phyloP scores from a whole-genome alignment of 106 monocot species.

The Apostasia shenzhenica region DNA sequence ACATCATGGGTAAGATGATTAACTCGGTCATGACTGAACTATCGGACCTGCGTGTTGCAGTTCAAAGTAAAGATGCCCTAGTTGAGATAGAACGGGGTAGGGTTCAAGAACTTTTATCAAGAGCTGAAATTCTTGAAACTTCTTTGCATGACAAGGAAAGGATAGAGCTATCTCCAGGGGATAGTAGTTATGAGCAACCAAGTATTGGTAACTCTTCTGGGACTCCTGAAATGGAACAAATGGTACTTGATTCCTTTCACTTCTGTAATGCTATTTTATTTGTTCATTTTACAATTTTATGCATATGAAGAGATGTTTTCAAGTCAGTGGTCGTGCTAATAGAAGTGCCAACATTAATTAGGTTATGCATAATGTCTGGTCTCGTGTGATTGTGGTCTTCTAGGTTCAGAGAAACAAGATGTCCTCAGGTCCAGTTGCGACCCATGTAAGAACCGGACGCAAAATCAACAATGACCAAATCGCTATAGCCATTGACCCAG shows the following conservation, averaged over 20 bases:
- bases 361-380: not conserved
- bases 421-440: constrained; percentile 24
- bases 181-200: constrained; percentile 22
- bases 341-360: not conserved
- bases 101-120: constrained; percentile 44
- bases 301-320: not conserved
- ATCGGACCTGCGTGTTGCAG: constrained; percentile 35
- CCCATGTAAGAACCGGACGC: constrained; percentile 58
- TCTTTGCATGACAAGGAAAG: constrained; percentile 45
- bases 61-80: constrained; percentile 65
- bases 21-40: constrained; percentile 43
- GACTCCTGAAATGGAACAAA: constrained; percentile 58
- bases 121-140: constrained; percentile 44
- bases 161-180: constrained; percentile 21
- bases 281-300: not conserved
- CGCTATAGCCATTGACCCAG: constrained; percentile 72
- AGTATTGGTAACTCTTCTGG: constrained; percentile 27
- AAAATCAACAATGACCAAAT: constrained; percentile 85
- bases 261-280: not conserved
- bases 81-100: constrained; percentile 64
- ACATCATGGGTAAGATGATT: constrained; percentile 49
- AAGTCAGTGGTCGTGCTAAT: not conserved
- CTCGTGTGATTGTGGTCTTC: not conserved
- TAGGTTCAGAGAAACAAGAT: constrained; percentile 58
- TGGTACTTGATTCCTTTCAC: constrained; percentile 34